Evolutionary conservation across 441 rosid species (phyloP).

Genomic region (Euphorbia schlechtendalii): DNA sequence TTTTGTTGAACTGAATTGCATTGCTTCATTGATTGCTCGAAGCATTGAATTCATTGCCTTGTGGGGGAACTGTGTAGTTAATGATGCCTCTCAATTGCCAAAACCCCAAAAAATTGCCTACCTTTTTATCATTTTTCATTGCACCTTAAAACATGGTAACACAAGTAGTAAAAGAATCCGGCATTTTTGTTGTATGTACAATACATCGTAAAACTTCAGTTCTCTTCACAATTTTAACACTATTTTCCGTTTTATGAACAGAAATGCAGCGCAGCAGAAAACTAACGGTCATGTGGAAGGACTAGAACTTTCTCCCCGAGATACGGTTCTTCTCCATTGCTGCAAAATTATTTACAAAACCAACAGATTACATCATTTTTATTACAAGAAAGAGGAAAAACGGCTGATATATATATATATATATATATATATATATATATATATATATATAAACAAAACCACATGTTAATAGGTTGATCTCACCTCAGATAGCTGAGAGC

Average conservation of each 20-base stretch:
- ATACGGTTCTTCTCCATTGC: conserved; percentile 61
- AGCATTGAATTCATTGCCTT: too few species aligned
- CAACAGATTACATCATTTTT: too few species aligned
- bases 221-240: conserved; percentile 7
- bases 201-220: conserved; percentile 21
- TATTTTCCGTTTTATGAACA: not conserved
- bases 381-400: not conserved
- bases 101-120: too few species aligned
- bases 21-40: too few species aligned
- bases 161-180: not conserved
- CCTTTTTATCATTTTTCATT: too few species aligned
- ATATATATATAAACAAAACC: too few species aligned
- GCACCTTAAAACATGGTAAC: too few species aligned
- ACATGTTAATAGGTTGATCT: not conserved
- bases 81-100: too few species aligned
- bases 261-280: not conserved
- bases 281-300: conserved; percentile 61
- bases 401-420: too few species aligned
- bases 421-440: too few species aligned
- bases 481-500: conserved; percentile 90
- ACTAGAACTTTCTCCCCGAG: conserved; percentile 38
- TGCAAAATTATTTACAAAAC: conserved; percentile 21
- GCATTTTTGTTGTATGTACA: conserved; percentile 16
- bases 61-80: too few species aligned
- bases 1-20: too few species aligned